Evolutionary conservation across 1,284 basidiomycete genomes (phyloP).

Genomic region (Cryptococcus sp.): DNA sequence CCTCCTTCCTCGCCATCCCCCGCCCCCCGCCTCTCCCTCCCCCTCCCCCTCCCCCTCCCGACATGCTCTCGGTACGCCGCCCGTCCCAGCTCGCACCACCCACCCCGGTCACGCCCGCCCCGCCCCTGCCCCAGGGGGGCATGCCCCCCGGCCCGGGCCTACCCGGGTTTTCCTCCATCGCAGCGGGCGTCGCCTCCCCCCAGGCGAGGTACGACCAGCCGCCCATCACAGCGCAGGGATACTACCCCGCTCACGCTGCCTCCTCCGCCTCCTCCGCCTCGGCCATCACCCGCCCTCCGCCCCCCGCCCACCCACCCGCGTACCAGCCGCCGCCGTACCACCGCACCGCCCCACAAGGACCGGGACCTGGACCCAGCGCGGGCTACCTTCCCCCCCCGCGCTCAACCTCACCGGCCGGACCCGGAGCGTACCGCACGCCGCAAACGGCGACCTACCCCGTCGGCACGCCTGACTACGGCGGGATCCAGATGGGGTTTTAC

Average conservation of each 20-base stretch:
- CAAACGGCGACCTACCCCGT: conserved; percentile 9
- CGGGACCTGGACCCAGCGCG: conserved; percentile 10
- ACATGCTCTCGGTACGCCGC: background rate
- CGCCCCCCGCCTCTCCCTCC: conserved; percentile 13
- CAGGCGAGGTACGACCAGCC: conserved; percentile 15
- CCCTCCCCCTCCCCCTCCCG: conserved; percentile 4
- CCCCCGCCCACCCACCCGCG: conserved; percentile 3
- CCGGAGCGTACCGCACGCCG: conserved; percentile 10
- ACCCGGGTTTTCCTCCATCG: conserved; percentile 23
- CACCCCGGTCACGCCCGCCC: conserved; percentile 18
- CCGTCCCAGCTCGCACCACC: conserved; percentile 17
- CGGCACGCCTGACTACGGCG: background rate
- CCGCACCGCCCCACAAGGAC: conserved; percentile 2
- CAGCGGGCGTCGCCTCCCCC: conserved; percentile 24
- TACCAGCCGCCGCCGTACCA: conserved; percentile 1
- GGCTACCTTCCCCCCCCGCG: too few species aligned
- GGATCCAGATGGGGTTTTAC: conserved; percentile 7
- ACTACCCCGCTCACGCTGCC: conserved; percentile 13
- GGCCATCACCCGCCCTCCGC: conserved; percentile 4
- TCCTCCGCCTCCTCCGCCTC: conserved; percentile 1
- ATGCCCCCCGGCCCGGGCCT: conserved; percentile 11
- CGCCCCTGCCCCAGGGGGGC: too few species aligned
- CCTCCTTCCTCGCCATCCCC: conserved; percentile 37
- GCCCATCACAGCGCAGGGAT: background rate
- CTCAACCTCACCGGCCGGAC: too few species aligned